Base-by-base conservation (phyloP, 306 rosid species). In the Lathyrus oleraceus region DNA sequence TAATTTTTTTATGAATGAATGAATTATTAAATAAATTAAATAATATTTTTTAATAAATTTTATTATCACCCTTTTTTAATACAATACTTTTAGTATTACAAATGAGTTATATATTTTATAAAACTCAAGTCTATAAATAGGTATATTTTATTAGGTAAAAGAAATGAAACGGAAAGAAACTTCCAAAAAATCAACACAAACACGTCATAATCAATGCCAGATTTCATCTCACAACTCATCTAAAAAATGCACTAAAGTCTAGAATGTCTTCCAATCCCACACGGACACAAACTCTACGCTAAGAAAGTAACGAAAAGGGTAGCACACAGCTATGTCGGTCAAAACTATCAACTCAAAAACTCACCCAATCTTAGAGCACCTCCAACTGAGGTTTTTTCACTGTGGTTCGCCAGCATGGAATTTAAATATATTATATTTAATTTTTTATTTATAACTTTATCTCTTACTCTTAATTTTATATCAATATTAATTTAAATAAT, bases 291-390 rank as follows among this genome's bases (percentile, higher is more conserved):
- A 11, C 59, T 54, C 30, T 16, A 3, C 10, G 2, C 27, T 51
- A 3, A 51, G 17, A 17, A 51, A 23, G 57, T 35, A 35, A 30
- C 35, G 4, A 14, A 44, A 4, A 13, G 14, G 14, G 9, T 44
- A 44, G 19, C 19, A 14, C 51, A 45, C 51, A 45, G 51, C 51
- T 13, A 45, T 5, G 52, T 81, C 83, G 90, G 90, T 79, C 83
- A 44, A 7, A 35, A 30, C 48, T 51, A 20, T 39, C 32, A 30
- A 30, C n/a, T n/a, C n/a, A 51, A 20, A 40, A 42, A 54, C 42
- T 15, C 54, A 36, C 51, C 81, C 85, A 74, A 58, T 72, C 13
- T 36, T 11, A n/a, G n/a, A n/a, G n/a, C n/a, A n/a, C n/a, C n/a
- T n/a, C n/a, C n/a, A n/a, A n/a, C n/a, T n/a, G n/a, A n/a, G n/a